phyloP scores from a whole-genome alignment of 73 alveolate species.

The Tetrahymena thermophila region DNA sequence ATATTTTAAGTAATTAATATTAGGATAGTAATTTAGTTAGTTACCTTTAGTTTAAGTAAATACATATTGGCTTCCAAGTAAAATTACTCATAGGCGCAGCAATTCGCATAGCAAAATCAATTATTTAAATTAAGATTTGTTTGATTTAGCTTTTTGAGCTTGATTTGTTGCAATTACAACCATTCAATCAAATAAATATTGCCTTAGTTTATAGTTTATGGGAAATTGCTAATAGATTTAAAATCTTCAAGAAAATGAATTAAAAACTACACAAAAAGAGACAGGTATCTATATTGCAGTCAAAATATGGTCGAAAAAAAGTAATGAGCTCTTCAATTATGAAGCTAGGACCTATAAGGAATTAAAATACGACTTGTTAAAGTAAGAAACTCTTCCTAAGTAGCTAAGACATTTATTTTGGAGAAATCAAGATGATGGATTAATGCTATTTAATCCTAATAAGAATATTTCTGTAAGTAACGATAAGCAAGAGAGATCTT shows the following conservation, averaged over 20 bases:
- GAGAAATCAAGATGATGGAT: not conserved
- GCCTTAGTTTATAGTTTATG: not conserved
- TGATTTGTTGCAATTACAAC: not conserved
- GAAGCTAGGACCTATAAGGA: not conserved
- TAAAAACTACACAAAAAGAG: not conserved
- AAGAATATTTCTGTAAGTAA: not conserved
- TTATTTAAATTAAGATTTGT: too few relatives aligned
- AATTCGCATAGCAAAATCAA: not conserved
- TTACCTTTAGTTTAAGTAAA: not conserved
- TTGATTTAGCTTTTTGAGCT: not conserved
- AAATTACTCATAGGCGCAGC: not conserved
- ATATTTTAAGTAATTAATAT: not conserved
- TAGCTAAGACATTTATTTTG: not conserved
- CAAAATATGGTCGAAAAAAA: not conserved
- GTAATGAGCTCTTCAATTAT: not conserved
- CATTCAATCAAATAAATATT: not conserved
- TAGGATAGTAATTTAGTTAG: not conserved
- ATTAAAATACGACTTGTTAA: not conserved
- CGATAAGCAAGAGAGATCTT: not conserved
- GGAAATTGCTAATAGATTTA: slow-evolving; percentile 1
- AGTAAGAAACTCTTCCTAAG: not conserved
- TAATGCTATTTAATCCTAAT: not conserved
- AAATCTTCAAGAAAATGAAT: not conserved
- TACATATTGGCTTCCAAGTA: not conserved
- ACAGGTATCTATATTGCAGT: not conserved